Evolutionary conservation across 164 flowering plant genomes (phyloP), one percentile per base, ranked within the genome.

Genomic region (Berberis vulgaris): DNA sequence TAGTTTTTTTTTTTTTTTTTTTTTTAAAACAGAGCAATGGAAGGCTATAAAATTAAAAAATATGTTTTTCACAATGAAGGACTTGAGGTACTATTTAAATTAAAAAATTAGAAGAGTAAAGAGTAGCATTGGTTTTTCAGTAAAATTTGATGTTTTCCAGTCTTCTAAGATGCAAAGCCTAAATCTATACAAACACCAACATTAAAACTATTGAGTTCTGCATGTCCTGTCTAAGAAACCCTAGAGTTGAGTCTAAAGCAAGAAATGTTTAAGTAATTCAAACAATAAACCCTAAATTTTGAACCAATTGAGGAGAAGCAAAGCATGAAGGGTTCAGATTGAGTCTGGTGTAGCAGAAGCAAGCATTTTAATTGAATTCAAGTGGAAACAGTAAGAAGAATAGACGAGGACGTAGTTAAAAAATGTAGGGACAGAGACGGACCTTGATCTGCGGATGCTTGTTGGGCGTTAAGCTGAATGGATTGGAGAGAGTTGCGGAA

Each of bases 391-490:
- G 10, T 47, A 47, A 47, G 7, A 7, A 39, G 8, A 6, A 7
- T 4, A 56, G 1, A 6, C 10, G 8, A 4, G 41, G 40, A 39
- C 45, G 5, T 10, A 42, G 61, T 9, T 6, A 43, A 59, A 44
- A 59, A 59, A 12, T 12, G 45, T 9, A 42, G 9, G 42, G 10
- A 5, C 45, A 41, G 8, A 8, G 2, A 1, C 26, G 64, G 38
- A 82, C 95, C 86, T 78, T 77, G 84, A 71, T 69, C 65, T 67
- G 73, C 71, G 9, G 72, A 66, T 26, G 87, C 66, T 53, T 60
- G 73, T 43, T 72, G 72, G 0, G 84, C 80, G 49, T 41, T 69
- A 45, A 75, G 67, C 54, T 73, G 69, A 64, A 70, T 59, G 9
- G 81, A 75, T 1, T 81, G 69, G 12, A 80, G 66, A 13, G 76